Evolutionary conservation across 306 rosid genomes (phyloP), one percentile per base, ranked within the genome.

Genomic region (Cucumis hystrix): DNA sequence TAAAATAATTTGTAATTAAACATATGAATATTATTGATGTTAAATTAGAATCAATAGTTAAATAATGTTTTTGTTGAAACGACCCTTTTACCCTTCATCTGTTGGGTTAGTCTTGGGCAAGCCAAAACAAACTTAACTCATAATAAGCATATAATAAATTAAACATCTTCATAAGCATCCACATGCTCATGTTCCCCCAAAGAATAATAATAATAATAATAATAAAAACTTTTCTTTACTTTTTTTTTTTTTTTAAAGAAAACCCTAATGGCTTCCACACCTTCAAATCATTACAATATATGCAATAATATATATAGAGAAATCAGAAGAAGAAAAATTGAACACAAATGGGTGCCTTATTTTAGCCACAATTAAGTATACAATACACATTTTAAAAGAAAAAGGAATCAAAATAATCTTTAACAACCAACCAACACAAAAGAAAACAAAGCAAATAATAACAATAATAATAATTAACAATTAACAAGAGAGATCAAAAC

Each of bases 101-200:
- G 75, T 45, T 21, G 75, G 74, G 74, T 40, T 40, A 40, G 74
- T 20, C 74, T 67, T 67, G 35, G 74, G 55, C 55, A 67, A 7
- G n/a, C 54, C 55, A 67, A 3, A 40, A 41, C 74, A 67, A 67
- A 40, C 8, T 12, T 15, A 67, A 40, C 74, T 67, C 14, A 20
- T 67, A 43, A 43, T 43, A 21, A 69, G 21, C 57, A 43, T 12
- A 13, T 43, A 43, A 69, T 21, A 12, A 13, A 69, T 69, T 7
- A 13, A 69, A 69, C 57, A 69, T 69, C 37, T 69, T 45, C 39
- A 69, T 49, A 49, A 71, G 58, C 60, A 15, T 23, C 41, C 76
- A 71, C 76, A 71, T 71, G 76, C 23, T 28, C 43, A 71, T 71
- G 76, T 49, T 51, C 76, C 76, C 33, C 30, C 21, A 67, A 40